Percentiles rank a stretch among this genome's conserved stretches.
Conservation (phyloP, 1,139 yeast species). For the Hyphopichia pseudoburtonii region DNA sequence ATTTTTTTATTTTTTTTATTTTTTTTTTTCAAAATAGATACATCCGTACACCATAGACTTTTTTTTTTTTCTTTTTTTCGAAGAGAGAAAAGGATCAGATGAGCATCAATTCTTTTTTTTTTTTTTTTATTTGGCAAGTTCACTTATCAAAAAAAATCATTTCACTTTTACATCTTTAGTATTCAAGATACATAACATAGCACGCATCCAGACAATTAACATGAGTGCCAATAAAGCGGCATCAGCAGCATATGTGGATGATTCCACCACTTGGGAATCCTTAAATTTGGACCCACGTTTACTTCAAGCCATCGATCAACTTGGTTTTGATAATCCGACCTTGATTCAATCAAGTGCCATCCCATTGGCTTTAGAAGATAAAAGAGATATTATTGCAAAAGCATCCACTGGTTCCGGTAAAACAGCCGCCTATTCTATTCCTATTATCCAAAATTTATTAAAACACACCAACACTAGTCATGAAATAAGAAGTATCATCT, state of each 20-base stretch:
- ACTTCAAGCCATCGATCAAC: conserved; percentile 75
- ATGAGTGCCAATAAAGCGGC: conserved; percentile 34
- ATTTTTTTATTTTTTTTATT: not conserved
- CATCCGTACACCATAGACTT: not conserved
- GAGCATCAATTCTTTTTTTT: not conserved
- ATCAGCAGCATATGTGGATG: conserved; percentile 68
- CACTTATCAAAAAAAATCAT: too few relatives aligned
- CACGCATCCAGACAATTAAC: too few relatives aligned
- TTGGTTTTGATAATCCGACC: conserved; percentile 86
- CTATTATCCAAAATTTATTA: conserved; percentile 70
- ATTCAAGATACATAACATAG: not conserved
- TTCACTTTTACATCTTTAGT: too few relatives aligned
- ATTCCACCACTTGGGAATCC: conserved; percentile 66
- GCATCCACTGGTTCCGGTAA: conserved; percentile 93
- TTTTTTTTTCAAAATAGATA: not conserved
- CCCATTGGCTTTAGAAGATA: conserved; percentile 84
- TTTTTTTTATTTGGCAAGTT: too few relatives aligned
- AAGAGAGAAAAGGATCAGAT: conserved; percentile 1
- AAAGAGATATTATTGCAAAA: conserved; percentile 81
- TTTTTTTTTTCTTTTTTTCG: not conserved
- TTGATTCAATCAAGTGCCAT: conserved; percentile 89
- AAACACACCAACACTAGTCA: conserved; percentile 23
- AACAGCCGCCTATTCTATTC: conserved; percentile 81
- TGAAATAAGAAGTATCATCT: conserved; percentile 53
- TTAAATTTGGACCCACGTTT: conserved; percentile 78